These are phyloP conservation scores for Fraxinus latifolia DNA, from an alignment of 305 asterid genomes.

Conservation along the genomic window DNA sequence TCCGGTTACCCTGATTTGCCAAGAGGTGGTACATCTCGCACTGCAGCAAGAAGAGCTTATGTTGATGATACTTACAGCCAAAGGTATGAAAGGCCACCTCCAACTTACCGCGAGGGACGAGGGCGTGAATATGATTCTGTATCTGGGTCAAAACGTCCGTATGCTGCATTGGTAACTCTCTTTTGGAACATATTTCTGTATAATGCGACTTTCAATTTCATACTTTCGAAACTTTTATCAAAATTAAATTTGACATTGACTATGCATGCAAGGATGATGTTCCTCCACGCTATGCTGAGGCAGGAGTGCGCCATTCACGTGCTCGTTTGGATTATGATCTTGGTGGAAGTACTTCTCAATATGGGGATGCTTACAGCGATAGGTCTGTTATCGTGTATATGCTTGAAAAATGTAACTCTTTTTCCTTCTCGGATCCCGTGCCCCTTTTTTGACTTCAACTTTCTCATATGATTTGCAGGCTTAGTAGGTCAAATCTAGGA, in stretches of 20 bases:
- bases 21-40: conserved; percentile 65
- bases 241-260: conserved; percentile 12
- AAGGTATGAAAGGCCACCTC: conserved; percentile 89
- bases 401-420: neutral
- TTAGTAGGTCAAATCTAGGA: conserved; percentile 77
- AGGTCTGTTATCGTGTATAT: conserved; percentile 41
- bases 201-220: neutral
- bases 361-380: conserved; percentile 75
- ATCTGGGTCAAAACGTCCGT: conserved; percentile 91
- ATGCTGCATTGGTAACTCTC: conserved; percentile 57
- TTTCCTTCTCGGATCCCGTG: neutral
- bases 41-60: conserved; percentile 71
- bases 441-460: neutral
- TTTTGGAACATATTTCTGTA: conserved; percentile 8
- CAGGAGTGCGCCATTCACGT: conserved; percentile 82
- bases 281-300: conserved; percentile 75
- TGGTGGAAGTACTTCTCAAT: conserved; percentile 68
- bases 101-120: conserved; percentile 67
- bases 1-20: conserved; percentile 68
- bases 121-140: conserved; percentile 68
- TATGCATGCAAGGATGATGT: conserved; percentile 63
- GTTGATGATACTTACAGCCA: conserved; percentile 75
- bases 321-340: conserved; percentile 84
- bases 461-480: conserved; percentile 33
- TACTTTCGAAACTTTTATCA: neutral